Evolutionary conservation across 495 filamentous ascomycete genomes (phyloP), one percentile per base, ranked within the genome.

Genomic region (Neurospora intermedia): DNA sequence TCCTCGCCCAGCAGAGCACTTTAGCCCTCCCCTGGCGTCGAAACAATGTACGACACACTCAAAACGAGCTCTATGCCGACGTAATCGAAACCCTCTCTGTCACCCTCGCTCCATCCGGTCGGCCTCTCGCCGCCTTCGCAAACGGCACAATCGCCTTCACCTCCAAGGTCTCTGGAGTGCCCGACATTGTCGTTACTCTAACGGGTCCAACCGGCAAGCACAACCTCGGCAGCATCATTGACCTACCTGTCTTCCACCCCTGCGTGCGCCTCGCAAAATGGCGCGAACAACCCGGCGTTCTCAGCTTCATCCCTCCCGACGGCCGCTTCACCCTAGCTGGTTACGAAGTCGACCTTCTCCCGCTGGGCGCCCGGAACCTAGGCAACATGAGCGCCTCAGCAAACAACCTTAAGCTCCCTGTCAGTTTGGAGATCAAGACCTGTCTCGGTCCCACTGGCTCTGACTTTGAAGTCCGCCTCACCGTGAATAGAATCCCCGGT

Each of bases 1-100:
- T 83, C 3, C 73, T 81, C 42, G 73, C 84, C 43, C 54, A 66
- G 54, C 79, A 83, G 41, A 83, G 80, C 76, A 81, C 82, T 2
- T 82, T 85, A 0, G 85, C 87, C 15, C 74, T 89, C 70, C 94
- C 94, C 7, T 99, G 96, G 96, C 89, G 96, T 69, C 88, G 94
- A 41, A 88, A 94, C 43, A 96, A 96, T 77, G 96, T 99, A 72
- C 89, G 94, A 10, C 96, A 99, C 80, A 98, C 94, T 7, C 95
- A 92, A 69, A 98, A 98, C 82, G 95, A 98, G 81, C 88, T 99
- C 43, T 98, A 99, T 80, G 96, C 97, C 48, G 96, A 99, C 80
- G 88, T 99, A 3, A 88, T 99, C 62, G 96, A 99, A 83, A 92
- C 92, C 5, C 87, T 99, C 0, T 89, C 89, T 1, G 92, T 97